These are phyloP conservation scores for Cercospora sp. DNA, from an alignment of 2,329 filamentous ascomycete genomes.

Conservation along the genomic window DNA sequence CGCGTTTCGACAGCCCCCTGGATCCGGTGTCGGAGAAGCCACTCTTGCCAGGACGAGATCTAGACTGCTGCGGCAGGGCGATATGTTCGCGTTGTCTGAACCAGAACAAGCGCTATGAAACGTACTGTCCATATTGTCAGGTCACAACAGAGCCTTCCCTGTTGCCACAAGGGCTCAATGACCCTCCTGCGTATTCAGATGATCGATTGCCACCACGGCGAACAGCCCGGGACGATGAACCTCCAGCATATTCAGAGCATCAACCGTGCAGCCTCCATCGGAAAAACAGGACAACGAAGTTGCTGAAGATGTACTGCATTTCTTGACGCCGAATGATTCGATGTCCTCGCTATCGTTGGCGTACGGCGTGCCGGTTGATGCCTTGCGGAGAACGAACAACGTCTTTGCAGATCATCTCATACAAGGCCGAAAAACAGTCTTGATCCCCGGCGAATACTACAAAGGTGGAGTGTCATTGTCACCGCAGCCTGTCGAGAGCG, in stretches of 20 bases:
- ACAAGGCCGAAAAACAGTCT: slow-evolving; percentile 65
- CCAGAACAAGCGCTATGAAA: slow-evolving; percentile 67
- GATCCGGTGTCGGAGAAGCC: slow-evolving; percentile 57
- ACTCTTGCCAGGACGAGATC: slow-evolving; percentile 58
- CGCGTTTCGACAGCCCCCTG: slow-evolving; percentile 28
- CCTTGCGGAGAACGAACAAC: slow-evolving; percentile 66
- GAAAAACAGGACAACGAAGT: slow-evolving; percentile 40
- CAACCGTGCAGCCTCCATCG: slow-evolving; percentile 32
- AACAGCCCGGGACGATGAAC: slow-evolving; percentile 40
- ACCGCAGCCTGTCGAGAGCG: slow-evolving; percentile 69
- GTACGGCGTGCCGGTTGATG: slow-evolving; percentile 66
- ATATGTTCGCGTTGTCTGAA: slow-evolving; percentile 72
- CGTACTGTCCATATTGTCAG: slow-evolving; percentile 75
- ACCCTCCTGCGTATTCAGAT: slow-evolving; percentile 64
- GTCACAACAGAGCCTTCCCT: slow-evolving; percentile 63
- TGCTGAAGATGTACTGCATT: slow-evolving; percentile 70
- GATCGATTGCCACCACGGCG: slow-evolving; percentile 19
- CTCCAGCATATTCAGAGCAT: slow-evolving; percentile 48
- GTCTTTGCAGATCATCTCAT: slow-evolving; percentile 72
- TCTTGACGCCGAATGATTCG: slow-evolving; percentile 70
- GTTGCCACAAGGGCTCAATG: slow-evolving; percentile 64
- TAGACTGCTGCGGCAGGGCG: slow-evolving; percentile 68
- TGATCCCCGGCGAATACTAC: slow-evolving; percentile 72
- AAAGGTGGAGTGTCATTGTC: slow-evolving; percentile 67
- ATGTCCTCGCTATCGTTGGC: slow-evolving; percentile 68